Conservation (phyloP, 106 monocot species). For the Amphibolis antarctica region DNA sequence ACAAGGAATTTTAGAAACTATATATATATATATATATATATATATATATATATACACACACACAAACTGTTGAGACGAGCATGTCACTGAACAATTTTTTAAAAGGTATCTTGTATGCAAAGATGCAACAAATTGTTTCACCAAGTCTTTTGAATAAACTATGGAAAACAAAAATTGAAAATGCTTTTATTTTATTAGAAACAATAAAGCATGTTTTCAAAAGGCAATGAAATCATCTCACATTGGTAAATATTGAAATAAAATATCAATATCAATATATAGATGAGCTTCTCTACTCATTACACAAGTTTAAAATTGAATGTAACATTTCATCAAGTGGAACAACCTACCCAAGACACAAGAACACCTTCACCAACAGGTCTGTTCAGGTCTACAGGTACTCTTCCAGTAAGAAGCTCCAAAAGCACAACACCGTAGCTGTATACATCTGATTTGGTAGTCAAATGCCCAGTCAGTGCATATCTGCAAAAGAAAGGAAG, state of each 20-base stretch:
- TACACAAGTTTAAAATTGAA: too few species aligned
- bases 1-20: not conserved
- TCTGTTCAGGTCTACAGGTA: conserved; percentile 96
- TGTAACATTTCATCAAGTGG: too few species aligned
- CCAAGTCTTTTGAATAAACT: not conserved
- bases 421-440: conserved; percentile 94
- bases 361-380: conserved; percentile 82
- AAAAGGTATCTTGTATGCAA: not conserved
- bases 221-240: too few species aligned
- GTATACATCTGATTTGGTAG: conserved; percentile 99
- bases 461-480: conserved; percentile 94
- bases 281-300: too few species aligned
- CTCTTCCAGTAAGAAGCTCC: conserved; percentile 91
- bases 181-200: not conserved
- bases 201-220: not conserved
- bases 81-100: not conserved
- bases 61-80: too few species aligned
- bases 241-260: too few species aligned
- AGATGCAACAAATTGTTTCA: not conserved
- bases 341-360: conserved; percentile 68
- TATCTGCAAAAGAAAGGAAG: conserved; percentile 36
- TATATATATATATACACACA: too few species aligned
- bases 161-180: too few species aligned
- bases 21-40: too few species aligned
- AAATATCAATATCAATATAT: too few species aligned